phyloP scores from a whole-genome alignment of 1,284 basidiomycete genomes.

The Kwoniella shivajii region DNA sequence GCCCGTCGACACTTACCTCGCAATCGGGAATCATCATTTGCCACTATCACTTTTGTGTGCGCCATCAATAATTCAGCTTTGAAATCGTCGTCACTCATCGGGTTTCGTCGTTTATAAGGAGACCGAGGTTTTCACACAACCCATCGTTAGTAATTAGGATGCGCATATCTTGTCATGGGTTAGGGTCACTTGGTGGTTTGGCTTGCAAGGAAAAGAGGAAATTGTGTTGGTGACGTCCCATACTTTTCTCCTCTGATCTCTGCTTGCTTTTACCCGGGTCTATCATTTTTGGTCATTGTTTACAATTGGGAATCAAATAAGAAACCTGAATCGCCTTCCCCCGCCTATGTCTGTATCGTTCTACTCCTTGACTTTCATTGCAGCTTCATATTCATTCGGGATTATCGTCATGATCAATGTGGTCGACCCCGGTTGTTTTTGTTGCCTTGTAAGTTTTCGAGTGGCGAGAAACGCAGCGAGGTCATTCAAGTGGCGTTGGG shows the following conservation, averaged over 20 bases:
- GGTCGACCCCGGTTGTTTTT: conserved; percentile 7
- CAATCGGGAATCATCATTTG: neutral
- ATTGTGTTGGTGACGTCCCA: conserved; percentile 11
- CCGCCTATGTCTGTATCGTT: conserved; percentile 29
- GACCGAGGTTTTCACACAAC: neutral
- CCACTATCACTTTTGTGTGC: neutral
- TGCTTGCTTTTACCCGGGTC: conserved; percentile 5
- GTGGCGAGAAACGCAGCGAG: conserved; percentile 23
- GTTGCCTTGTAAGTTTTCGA: conserved; percentile 9
- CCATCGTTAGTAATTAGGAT: neutral
- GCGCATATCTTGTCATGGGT: neutral
- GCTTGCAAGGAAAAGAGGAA: neutral
- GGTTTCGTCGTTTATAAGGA: neutral
- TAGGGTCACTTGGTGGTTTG: neutral
- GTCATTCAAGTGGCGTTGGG: conserved; percentile 36
- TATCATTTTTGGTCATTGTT: neutral
- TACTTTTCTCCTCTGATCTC: conserved; percentile 1
- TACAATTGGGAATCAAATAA: conserved; percentile 11
- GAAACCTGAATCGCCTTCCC: conserved; percentile 30
- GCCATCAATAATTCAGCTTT: neutral
- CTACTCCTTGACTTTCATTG: neutral
- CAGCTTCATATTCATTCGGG: conserved; percentile 8
- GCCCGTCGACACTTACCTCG: neutral
- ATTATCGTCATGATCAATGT: conserved; percentile 5
- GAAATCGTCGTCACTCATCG: conserved; percentile 8